These are phyloP conservation scores for Aspergillus novofumigatus DNA, from an alignment of 2,329 filamentous ascomycete genomes.

Conservation along the genomic window DNA sequence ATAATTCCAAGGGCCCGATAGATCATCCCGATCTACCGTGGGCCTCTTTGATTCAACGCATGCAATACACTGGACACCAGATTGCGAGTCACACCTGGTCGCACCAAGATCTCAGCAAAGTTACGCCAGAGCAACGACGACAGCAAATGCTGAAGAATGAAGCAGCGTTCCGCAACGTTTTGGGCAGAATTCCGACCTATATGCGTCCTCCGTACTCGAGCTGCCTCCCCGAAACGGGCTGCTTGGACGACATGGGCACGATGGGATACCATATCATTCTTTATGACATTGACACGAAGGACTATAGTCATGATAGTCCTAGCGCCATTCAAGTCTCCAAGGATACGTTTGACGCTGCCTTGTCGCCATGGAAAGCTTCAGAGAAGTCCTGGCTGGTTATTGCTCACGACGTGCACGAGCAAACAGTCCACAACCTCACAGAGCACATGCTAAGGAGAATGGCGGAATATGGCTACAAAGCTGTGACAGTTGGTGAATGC, in stretches of 20 bases:
- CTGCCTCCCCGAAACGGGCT: conserved; percentile 34
- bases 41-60: conserved; percentile 38
- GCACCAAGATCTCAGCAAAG: conserved; percentile 44
- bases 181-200: conserved; percentile 50
- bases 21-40: conserved; percentile 39
- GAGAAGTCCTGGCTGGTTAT: conserved; percentile 39
- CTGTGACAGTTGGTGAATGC: conserved; percentile 44
- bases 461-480: conserved; percentile 28
- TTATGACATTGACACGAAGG: conserved; percentile 46
- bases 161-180: conserved; percentile 43
- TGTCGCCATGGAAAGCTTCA: conserved; percentile 21
- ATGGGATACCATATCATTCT: conserved; percentile 49
- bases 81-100: conserved; percentile 52
- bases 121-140: conserved; percentile 34
- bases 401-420: conserved; percentile 41
- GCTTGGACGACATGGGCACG: conserved; percentile 39
- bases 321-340: conserved; percentile 37
- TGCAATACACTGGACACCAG: conserved; percentile 46
- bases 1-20: conserved; percentile 44
- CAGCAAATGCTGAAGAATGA: conserved; percentile 47
- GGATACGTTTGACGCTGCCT: conserved; percentile 35
- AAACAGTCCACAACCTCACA: conserved; percentile 42
- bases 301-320: conserved; percentile 41
- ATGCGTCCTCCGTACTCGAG: conserved; percentile 51
- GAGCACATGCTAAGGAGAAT: conserved; percentile 36